Conservation (phyloP, 257 asterid species). For the Solanum medicagineum region DNA sequence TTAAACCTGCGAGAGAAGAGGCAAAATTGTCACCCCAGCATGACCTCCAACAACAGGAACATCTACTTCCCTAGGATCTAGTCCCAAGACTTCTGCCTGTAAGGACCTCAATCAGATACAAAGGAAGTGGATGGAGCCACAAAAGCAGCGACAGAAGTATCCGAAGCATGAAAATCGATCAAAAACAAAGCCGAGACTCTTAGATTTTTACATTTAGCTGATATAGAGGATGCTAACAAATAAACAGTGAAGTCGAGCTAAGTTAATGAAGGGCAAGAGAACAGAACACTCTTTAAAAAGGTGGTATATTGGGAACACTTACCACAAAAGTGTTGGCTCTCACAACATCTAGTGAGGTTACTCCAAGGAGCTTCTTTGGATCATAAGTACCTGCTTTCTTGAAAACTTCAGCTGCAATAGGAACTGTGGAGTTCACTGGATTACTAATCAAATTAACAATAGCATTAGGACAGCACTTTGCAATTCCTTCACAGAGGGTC, state of each 20-base stretch:
- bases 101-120: background rate
- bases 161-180: background rate
- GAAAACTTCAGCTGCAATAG: slow-evolving; percentile 93
- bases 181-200: background rate
- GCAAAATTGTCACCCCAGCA: slow-evolving; percentile 90
- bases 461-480: slow-evolving; percentile 78
- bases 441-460: slow-evolving; percentile 80
- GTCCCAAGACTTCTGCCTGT: slow-evolving; percentile 93
- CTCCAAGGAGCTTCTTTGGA: slow-evolving; percentile 84
- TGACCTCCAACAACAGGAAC: slow-evolving; percentile 98
- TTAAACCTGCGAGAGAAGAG: slow-evolving; percentile 90
- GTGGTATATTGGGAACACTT: background rate
- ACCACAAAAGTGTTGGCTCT: slow-evolving; percentile 97
- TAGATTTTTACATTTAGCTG: background rate
- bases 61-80: slow-evolving; percentile 84
- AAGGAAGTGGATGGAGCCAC: background rate
- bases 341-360: slow-evolving; percentile 93
- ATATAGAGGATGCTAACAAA: background rate
- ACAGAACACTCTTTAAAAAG: background rate
- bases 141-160: background rate
- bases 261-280: background rate
- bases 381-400: slow-evolving; percentile 77
- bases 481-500: slow-evolving; percentile 83
- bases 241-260: background rate
- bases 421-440: slow-evolving; percentile 96